phyloP scores from a whole-genome alignment of 1,284 basidiomycete species.

The Bondarzewia mesenterica region DNA sequence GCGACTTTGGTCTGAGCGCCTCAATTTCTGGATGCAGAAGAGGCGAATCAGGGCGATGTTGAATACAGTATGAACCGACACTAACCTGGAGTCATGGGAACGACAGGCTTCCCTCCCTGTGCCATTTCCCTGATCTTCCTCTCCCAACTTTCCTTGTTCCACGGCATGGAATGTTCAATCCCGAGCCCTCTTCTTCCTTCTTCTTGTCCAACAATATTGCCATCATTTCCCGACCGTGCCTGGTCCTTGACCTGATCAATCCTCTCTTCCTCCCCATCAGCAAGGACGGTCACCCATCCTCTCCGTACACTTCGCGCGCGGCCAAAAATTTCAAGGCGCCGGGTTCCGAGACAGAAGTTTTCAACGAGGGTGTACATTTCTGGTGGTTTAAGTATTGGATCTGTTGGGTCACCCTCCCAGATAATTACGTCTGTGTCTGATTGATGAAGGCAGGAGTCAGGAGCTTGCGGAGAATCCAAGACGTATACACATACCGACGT shows the following conservation, averaged over 20 bases:
- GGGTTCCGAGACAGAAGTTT: slow-evolving; percentile 93
- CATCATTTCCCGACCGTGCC: not conserved
- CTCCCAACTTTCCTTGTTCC: slow-evolving; percentile 2
- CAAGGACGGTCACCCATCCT: slow-evolving; percentile 89
- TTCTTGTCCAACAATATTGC: slow-evolving; percentile 27
- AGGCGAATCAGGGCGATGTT: not conserved
- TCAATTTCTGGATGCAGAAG: slow-evolving; percentile 58
- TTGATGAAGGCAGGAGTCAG: not conserved
- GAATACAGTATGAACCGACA: not conserved
- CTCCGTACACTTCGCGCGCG: slow-evolving; percentile 64
- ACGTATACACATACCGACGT: slow-evolving; percentile 62
- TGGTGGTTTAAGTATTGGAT: slow-evolving; percentile 82
- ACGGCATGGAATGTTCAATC: not conserved
- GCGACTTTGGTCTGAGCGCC: slow-evolving; percentile 80
- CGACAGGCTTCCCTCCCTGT: not conserved
- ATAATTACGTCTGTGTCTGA: slow-evolving; percentile 95
- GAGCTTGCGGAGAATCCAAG: not conserved
- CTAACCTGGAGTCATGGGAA: slow-evolving; percentile 1
- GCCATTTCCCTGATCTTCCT: not conserved
- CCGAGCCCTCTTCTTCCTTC: slow-evolving; percentile 12
- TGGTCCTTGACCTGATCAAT: slow-evolving; percentile 26
- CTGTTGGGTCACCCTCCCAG: slow-evolving; percentile 81
- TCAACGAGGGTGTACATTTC: slow-evolving; percentile 95
- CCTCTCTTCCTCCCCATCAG: slow-evolving; percentile 50
- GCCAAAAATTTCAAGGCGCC: slow-evolving; percentile 89